Conservation (phyloP, 2,329 filamentous ascomycete genomes). For the Penicillium sp. region DNA sequence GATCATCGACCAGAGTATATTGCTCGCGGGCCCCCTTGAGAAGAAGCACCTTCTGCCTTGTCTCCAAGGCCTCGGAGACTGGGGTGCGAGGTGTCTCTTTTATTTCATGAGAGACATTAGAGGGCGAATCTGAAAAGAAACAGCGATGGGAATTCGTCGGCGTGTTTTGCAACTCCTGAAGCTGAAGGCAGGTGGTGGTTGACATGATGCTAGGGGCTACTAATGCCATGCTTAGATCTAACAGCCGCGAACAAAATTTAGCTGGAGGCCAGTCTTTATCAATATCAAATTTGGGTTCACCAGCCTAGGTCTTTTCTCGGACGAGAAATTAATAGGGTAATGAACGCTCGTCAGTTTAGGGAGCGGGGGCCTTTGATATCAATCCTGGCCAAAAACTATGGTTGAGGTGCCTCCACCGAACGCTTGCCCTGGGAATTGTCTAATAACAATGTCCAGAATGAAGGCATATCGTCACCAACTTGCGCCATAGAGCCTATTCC, state of each 20-base stretch:
- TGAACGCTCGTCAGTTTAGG: conserved; percentile 10
- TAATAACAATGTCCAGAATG: not conserved
- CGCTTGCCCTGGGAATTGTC: conserved; percentile 2
- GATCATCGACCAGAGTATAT: conserved; percentile 46
- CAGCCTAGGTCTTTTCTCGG: conserved; percentile 15
- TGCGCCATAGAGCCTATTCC: conserved; percentile 9
- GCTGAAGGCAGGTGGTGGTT: conserved; percentile 25
- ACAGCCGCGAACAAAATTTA: not conserved
- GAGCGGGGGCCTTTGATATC: conserved; percentile 18
- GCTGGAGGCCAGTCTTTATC: conserved; percentile 3
- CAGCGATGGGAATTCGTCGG: conserved; percentile 15
- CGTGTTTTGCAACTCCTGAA: conserved; percentile 15
- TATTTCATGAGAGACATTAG: conserved; percentile 1
- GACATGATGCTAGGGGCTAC: conserved; percentile 20
- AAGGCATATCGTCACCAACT: conserved; percentile 9
- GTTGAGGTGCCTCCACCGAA: conserved; percentile 9
- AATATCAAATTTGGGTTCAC: conserved; percentile 13
- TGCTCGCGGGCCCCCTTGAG: conserved; percentile 49
- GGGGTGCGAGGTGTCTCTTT: not conserved
- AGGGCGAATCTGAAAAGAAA: conserved; percentile 6
- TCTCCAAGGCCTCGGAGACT: conserved; percentile 3
- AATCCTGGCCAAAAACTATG: conserved; percentile 12
- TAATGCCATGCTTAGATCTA: conserved; percentile 13
- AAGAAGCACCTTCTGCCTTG: conserved; percentile 47
- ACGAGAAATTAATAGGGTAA: conserved; percentile 17